Evolutionary conservation across 2,329 filamentous ascomycete genomes (phyloP).

Genomic region (Pseudogymnoascus sp.): DNA sequence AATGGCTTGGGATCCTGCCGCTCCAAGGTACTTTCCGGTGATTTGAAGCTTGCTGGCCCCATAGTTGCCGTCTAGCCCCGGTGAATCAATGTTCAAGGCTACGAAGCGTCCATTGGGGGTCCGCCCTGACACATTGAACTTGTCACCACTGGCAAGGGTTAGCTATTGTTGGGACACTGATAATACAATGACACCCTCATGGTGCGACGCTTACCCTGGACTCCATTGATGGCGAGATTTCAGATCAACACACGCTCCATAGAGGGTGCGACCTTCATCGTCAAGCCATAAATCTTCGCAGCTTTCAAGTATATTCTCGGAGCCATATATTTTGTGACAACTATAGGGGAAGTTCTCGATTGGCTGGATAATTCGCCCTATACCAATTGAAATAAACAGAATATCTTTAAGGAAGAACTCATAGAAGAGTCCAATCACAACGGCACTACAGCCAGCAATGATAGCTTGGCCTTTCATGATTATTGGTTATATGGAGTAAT

Average conservation of each 20-base stretch:
- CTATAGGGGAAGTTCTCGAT: conserved; percentile 29
- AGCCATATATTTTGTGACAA: conserved; percentile 16
- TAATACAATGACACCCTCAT: background rate
- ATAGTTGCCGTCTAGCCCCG: conserved; percentile 18
- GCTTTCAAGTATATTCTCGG: conserved; percentile 18
- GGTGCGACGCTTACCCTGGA: conserved; percentile 23
- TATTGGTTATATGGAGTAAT: background rate
- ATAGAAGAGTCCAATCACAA: conserved; percentile 24
- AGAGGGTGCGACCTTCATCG: conserved; percentile 23
- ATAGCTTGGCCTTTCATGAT: background rate
- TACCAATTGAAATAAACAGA: conserved; percentile 27
- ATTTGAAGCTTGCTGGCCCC: conserved; percentile 21
- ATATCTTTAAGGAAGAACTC: conserved; percentile 27
- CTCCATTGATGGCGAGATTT: conserved; percentile 21
- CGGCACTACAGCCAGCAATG: conserved; percentile 5
- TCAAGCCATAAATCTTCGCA: conserved; percentile 29
- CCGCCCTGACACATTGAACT: conserved; percentile 23
- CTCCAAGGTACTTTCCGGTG: conserved; percentile 20
- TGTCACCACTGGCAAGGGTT: conserved; percentile 16
- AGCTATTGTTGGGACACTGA: background rate
- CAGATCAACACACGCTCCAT: conserved; percentile 24
- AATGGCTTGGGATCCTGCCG: conserved; percentile 23
- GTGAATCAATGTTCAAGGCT: conserved; percentile 22
- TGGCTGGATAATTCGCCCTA: conserved; percentile 26
- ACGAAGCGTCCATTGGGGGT: conserved; percentile 21